These are phyloP conservation scores for Penicillium coffeae DNA, from an alignment of 495 filamentous ascomycete genomes.

Conservation along the genomic window DNA sequence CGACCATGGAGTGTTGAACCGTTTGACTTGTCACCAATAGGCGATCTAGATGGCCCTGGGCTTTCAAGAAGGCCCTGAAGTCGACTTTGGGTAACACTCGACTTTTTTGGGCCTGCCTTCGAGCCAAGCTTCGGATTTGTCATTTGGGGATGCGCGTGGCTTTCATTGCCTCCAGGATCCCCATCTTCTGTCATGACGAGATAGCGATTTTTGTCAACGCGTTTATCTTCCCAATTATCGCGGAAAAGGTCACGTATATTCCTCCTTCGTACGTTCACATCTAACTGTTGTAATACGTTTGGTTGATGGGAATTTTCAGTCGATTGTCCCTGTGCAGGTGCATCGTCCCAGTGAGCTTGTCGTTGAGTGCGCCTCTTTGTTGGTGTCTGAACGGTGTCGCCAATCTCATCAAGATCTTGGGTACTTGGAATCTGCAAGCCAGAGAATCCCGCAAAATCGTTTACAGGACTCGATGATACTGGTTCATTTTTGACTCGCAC, in stretches of 20 bases:
- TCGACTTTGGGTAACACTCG: conserved; percentile 15
- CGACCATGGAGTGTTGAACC: neutral
- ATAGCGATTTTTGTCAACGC: conserved; percentile 18
- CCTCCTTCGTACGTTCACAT: conserved; percentile 17
- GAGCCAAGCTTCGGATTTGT: neutral
- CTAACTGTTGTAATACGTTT: conserved; percentile 20
- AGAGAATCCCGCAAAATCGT: conserved; percentile 18
- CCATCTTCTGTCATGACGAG: conserved; percentile 42
- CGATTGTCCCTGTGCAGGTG: neutral
- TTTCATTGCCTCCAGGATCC: conserved; percentile 16
- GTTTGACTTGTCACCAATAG: conserved; percentile 2
- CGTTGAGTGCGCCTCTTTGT: conserved; percentile 44
- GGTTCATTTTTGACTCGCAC: conserved; percentile 31
- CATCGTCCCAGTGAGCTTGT: conserved; percentile 6
- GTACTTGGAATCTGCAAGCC: conserved; percentile 37
- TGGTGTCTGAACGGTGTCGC: conserved; percentile 59
- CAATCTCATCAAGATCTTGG: conserved; percentile 72
- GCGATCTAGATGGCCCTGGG: conserved; percentile 27
- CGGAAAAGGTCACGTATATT: neutral
- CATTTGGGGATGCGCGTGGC: neutral
- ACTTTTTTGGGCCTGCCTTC: neutral
- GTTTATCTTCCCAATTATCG: conserved; percentile 9
- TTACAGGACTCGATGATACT: conserved; percentile 33
- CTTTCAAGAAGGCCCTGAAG: conserved; percentile 37
- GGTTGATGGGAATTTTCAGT: neutral